Evolutionary conservation across 352 stramenopile species (phyloP).

Genomic region (Blastocystis sp.): DNA sequence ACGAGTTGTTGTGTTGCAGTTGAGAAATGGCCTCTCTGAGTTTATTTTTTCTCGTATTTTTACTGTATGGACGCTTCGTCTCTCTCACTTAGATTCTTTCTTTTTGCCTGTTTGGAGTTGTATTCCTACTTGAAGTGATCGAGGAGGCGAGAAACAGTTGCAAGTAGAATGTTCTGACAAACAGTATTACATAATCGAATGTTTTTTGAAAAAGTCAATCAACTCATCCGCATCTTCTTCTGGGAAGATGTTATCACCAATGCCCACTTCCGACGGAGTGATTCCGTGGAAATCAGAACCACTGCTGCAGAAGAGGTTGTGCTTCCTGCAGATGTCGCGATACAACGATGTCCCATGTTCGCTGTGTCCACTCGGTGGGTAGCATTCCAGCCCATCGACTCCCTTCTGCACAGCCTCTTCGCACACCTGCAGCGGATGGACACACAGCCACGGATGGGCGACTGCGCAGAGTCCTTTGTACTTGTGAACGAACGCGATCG

Average conservation of each 20-base stretch:
- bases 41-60: background rate
- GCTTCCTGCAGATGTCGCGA: background rate
- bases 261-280: background rate
- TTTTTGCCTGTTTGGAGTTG: background rate
- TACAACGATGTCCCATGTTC: background rate
- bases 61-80: background rate
- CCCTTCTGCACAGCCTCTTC: background rate
- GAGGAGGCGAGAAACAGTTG: conserved; percentile 53
- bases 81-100: background rate
- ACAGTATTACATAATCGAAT: background rate
- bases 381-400: conserved; percentile 27
- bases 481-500: background rate
- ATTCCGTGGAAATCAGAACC: conserved; percentile 34
- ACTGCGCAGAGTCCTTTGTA: background rate
- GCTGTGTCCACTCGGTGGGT: background rate
- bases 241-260: conserved; percentile 37
- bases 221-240: background rate
- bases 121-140: conserved; percentile 3
- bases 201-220: background rate
- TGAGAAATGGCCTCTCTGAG: background rate
- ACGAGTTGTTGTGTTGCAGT: background rate
- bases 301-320: conserved; percentile 4
- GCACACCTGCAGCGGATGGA: conserved; percentile 10
- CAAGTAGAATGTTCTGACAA: background rate
- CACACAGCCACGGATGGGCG: conserved; percentile 27